These are phyloP conservation scores for Neonectria faginata DNA, from an alignment of 2,329 filamentous ascomycete species.

Conservation along the genomic window DNA sequence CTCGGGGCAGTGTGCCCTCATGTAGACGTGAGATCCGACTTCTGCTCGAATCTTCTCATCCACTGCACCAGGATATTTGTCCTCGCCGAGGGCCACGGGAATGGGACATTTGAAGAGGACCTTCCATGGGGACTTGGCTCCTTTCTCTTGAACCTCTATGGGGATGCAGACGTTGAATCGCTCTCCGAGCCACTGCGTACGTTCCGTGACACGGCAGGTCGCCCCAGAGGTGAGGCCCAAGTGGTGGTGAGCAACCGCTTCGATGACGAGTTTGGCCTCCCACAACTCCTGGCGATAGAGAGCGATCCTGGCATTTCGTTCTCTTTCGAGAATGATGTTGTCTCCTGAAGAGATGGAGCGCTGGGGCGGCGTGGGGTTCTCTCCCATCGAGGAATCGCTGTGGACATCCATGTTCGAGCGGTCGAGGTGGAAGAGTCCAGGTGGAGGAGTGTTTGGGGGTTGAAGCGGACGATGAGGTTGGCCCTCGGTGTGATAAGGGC, in stretches of 20 bases:
- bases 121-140: fast-evolving
- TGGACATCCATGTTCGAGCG: not conserved
- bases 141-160: not conserved
- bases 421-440: not conserved
- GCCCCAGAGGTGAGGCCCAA: not conserved
- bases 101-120: not conserved
- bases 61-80: not conserved
- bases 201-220: not conserved
- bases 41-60: constrained; percentile 18
- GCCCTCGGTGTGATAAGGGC: not conserved
- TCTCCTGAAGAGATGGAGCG: not conserved
- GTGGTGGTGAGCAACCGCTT: not conserved
- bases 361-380: not conserved
- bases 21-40: not conserved
- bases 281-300: not conserved
- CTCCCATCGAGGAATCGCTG: not conserved
- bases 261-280: not conserved
- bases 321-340: not conserved
- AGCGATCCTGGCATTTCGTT: not conserved
- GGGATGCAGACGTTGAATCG: constrained; percentile 13
- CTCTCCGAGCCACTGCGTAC: not conserved
- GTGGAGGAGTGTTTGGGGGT: too few relatives aligned
- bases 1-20: not conserved
- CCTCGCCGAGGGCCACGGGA: not conserved
- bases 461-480: not conserved